Evolutionary conservation across 495 filamentous ascomycete genomes (phyloP).

Genomic region (Aspergillus diversus): DNA sequence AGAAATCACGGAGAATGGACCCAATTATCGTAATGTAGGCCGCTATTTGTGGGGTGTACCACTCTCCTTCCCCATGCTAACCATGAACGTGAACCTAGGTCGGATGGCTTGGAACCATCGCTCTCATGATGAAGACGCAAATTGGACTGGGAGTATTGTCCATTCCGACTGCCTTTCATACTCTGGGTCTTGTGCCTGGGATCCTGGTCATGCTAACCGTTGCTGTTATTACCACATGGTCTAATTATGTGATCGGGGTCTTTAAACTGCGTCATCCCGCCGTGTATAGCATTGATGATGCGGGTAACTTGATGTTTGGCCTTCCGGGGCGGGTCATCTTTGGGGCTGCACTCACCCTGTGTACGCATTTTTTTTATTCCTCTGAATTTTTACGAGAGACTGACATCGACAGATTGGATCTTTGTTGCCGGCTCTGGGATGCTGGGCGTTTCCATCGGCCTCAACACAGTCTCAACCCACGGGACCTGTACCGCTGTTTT

Average conservation of each 20-base stretch:
- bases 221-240: constrained; percentile 70
- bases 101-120: constrained; percentile 38
- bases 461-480: constrained; percentile 66
- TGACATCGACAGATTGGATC: constrained; percentile 59
- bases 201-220: constrained; percentile 56
- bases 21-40: constrained; percentile 27
- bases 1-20: constrained; percentile 20
- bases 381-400: constrained; percentile 39
- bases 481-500: constrained; percentile 62
- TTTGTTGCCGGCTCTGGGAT: constrained; percentile 52
- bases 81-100: constrained; percentile 25
- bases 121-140: constrained; percentile 48
- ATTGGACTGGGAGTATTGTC: constrained; percentile 67
- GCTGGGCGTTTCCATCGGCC: constrained; percentile 68
- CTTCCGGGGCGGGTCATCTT: constrained; percentile 62
- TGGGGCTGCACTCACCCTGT: constrained; percentile 55
- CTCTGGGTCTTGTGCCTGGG: constrained; percentile 60
- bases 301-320: constrained; percentile 65
- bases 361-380: constrained; percentile 24
- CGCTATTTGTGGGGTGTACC: neutral
- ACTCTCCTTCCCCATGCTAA: constrained; percentile 3
- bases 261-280: constrained; percentile 70
- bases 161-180: constrained; percentile 62
- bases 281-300: constrained; percentile 71
- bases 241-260: constrained; percentile 71